phyloP scores from a whole-genome alignment of 179 eudicot species.

The Heliamphora pulchella region DNA sequence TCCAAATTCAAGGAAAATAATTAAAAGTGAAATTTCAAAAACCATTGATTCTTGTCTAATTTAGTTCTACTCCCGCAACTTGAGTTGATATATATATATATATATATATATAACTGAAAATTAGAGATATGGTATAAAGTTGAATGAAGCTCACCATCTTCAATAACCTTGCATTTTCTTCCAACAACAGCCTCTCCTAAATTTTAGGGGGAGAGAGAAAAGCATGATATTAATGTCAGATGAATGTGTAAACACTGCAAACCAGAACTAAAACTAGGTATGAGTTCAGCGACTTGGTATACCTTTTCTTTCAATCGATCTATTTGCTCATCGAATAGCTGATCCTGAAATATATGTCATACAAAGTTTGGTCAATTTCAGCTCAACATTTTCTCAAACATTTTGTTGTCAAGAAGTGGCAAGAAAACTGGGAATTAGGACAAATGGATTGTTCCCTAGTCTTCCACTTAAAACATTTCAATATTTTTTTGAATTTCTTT shows the following conservation, averaged over 20 bases:
- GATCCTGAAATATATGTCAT: conserved; percentile 24
- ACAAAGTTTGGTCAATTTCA: neutral
- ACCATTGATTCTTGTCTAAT: no score
- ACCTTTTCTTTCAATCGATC: conserved; percentile 37
- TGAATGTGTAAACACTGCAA: neutral
- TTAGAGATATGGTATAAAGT: neutral
- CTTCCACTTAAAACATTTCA: no score
- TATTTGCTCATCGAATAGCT: conserved; percentile 32
- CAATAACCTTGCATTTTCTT: conserved; percentile 29
- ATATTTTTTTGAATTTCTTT: no score
- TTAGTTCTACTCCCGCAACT: no score
- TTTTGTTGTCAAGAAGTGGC: neutral
- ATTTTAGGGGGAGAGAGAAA: neutral
- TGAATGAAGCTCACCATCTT: conserved; percentile 23
- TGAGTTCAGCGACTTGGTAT: neutral
- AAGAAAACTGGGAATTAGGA: neutral
- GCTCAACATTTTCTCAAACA: neutral
- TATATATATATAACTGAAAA: no score
- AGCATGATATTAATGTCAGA: neutral
- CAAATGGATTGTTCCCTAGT: neutral
- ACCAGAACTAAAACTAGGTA: neutral
- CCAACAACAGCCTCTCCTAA: conserved; percentile 34
- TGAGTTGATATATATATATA: no score
- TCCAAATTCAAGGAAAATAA: no score
- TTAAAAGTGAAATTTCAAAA: no score